Base-by-base conservation (phyloP, 75 land plant species). In the Selaginella moellendorffii region DNA sequence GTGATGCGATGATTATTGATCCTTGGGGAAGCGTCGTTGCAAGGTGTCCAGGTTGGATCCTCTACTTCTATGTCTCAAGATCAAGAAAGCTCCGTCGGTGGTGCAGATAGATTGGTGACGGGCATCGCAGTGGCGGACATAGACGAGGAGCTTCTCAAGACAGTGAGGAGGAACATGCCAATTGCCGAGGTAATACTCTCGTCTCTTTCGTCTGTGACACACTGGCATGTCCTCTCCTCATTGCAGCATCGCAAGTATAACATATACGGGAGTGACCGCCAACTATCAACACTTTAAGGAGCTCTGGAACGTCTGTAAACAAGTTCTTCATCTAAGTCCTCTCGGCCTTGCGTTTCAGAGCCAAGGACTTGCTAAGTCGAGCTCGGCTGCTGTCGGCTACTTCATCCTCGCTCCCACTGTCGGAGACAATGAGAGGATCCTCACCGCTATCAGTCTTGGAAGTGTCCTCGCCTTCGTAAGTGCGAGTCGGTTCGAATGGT, bases 21-120 rank as follows among this genome's bases (percentile, higher is more conserved):
- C 96, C 98, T 53, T 92, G 98, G 98, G 98, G n/a, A 54, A 80
- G 70, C 24, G 65, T 92, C 63, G 65, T 88, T 65, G 96, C 83
- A 24, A 78, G 97, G 2, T 78, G 89, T 29, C 68, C 88, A 61
- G 97, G 97, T 91, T 52, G 56, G 76, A 2, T 5, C 8, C 14
- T 56, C 14, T 24, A 19, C 8, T 8, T 24, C 18, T n/a, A n/a
- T n/a, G n/a, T n/a, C n/a, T n/a, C n/a, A n/a, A n/a, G n/a, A n/a
- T n/a, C n/a, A n/a, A n/a, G n/a, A n/a, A n/a, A n/a, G n/a, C n/a
- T n/a, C n/a, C n/a, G n/a, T n/a, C n/a, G n/a, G 59, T 56, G 5
- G 8, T 24, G 5, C n/a, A 71, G 74, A 71, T 59, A 71, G 59
- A 27, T 26, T 71, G 53, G 29, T 31, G 26, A 71, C 74, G 20